phyloP scores from a whole-genome alignment of 2,329 filamentous ascomycete species.

The Bisporella sp. region DNA sequence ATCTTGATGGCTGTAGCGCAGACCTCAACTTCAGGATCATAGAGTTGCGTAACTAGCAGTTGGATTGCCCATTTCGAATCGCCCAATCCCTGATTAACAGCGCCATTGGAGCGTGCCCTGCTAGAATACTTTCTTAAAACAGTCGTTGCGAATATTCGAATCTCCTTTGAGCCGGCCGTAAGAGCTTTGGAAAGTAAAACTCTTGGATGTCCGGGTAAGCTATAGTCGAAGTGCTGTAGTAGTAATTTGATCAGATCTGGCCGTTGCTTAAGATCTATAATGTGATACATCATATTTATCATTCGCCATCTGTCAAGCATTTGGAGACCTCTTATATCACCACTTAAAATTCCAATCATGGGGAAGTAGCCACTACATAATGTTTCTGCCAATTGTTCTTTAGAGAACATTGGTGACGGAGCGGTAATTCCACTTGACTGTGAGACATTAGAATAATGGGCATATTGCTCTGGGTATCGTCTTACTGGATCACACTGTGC shows the following conservation, averaged over 20 bases:
- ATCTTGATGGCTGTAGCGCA: constrained; percentile 96
- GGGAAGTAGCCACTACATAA: constrained; percentile 91
- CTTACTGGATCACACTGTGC: constrained; percentile 86
- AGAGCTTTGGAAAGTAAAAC: constrained; percentile 91
- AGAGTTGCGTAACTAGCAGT: constrained; percentile 93
- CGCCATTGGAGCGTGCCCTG: constrained; percentile 35
- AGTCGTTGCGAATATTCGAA: constrained; percentile 84
- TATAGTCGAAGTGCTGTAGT: constrained; percentile 88
- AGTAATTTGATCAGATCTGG: constrained; percentile 87
- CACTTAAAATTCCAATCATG: constrained; percentile 81
- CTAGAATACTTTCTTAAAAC: constrained; percentile 81
- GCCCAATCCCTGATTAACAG: constrained; percentile 37
- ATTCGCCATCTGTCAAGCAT: constrained; percentile 96
- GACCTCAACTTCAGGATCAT: constrained; percentile 94
- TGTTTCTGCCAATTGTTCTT: constrained; percentile 75
- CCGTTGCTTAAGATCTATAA: constrained; percentile 83
- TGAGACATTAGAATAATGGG: constrained; percentile 14
- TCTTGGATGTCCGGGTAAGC: constrained; percentile 77
- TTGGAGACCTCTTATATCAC: constrained; percentile 72
- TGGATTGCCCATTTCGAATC: constrained; percentile 95
- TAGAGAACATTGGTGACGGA: constrained; percentile 81
- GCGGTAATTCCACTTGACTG: constrained; percentile 69
- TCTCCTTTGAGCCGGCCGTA: constrained; percentile 84
- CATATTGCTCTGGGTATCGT: background rate
- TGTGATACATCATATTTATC: constrained; percentile 99